Percentiles rank a stretch among this genome's conserved stretches.
phyloP scores from a whole-genome alignment of 371 early-diverging fungal genomes.

The Dentiscutata heterogama region DNA sequence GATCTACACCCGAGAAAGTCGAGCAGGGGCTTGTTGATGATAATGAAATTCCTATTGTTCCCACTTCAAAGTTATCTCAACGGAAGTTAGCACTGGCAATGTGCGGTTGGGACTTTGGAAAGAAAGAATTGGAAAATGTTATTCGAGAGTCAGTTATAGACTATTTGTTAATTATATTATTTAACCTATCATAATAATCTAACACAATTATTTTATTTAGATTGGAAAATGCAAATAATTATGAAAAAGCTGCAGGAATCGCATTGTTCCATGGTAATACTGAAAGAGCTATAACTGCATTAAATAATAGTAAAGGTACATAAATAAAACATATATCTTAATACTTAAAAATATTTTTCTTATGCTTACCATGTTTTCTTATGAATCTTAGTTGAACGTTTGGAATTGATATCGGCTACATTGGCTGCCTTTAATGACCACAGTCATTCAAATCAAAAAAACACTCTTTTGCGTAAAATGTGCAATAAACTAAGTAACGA shows the following conservation, averaged over 20 bases:
- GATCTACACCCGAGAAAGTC: constrained; percentile 46
- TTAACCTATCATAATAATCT: background rate
- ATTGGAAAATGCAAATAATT: constrained; percentile 74
- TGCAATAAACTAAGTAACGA: constrained; percentile 69
- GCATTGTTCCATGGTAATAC: constrained; percentile 86
- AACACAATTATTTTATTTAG: constrained; percentile 49
- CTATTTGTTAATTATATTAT: background rate
- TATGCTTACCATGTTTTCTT: background rate
- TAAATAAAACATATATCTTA: background rate
- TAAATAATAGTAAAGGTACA: constrained; percentile 71
- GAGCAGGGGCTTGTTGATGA: constrained; percentile 15
- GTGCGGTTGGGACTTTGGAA: constrained; percentile 80
- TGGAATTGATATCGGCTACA: constrained; percentile 81
- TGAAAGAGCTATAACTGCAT: constrained; percentile 77
- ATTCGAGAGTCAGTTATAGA: constrained; percentile 61
- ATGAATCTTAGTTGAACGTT: constrained; percentile 68
- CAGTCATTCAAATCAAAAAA: constrained; percentile 50
- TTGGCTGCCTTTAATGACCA: constrained; percentile 58
- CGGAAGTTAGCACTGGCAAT: constrained; percentile 74
- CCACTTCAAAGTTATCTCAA: constrained; percentile 64
- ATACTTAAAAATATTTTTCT: background rate
- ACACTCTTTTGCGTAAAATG: constrained; percentile 69
- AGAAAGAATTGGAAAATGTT: constrained; percentile 70
- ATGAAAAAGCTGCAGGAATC: constrained; percentile 87
- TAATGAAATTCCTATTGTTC: constrained; percentile 61